These are phyloP conservation scores for Pseudogymnoascus sp. DNA, from an alignment of 2,329 filamentous ascomycete species.

Conservation along the genomic window DNA sequence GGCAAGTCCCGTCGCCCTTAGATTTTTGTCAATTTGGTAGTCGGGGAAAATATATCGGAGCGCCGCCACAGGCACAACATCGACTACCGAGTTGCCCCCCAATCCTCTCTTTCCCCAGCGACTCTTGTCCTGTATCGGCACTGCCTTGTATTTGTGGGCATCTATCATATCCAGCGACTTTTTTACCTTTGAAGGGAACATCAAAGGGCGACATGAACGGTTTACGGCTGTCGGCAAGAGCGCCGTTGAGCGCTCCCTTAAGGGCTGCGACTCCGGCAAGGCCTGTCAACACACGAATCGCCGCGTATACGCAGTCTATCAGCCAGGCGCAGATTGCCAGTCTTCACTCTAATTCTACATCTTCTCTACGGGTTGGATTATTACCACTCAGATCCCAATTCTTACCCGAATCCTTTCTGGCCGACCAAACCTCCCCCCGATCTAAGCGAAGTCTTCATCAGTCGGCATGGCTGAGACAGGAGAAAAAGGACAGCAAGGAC, in stretches of 20 bases:
- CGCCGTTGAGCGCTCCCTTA: constrained; percentile 19
- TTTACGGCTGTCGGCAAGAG: constrained; percentile 21
- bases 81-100: neutral
- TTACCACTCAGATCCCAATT: constrained; percentile 28
- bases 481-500: constrained; percentile 15
- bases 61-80: constrained; percentile 6
- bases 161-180: constrained; percentile 2
- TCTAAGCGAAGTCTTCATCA: constrained; percentile 20
- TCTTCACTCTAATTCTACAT: constrained; percentile 22
- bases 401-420: constrained; percentile 28
- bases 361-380: constrained; percentile 23
- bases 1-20: constrained; percentile 15
- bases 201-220: constrained; percentile 22
- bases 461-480: constrained; percentile 19
- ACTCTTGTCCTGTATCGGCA: constrained; percentile 4
- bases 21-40: constrained; percentile 11
- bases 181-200: neutral
- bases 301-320: constrained; percentile 28
- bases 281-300: constrained; percentile 23
- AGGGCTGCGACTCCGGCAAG: constrained; percentile 28
- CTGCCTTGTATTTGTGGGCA: neutral
- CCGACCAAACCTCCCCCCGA: constrained; percentile 7
- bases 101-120: neutral
- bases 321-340: constrained; percentile 24
- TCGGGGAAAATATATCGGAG: constrained; percentile 9